Evolutionary conservation across 495 filamentous ascomycete species (phyloP).

Genomic region (Penicillium simplicissimum): DNA sequence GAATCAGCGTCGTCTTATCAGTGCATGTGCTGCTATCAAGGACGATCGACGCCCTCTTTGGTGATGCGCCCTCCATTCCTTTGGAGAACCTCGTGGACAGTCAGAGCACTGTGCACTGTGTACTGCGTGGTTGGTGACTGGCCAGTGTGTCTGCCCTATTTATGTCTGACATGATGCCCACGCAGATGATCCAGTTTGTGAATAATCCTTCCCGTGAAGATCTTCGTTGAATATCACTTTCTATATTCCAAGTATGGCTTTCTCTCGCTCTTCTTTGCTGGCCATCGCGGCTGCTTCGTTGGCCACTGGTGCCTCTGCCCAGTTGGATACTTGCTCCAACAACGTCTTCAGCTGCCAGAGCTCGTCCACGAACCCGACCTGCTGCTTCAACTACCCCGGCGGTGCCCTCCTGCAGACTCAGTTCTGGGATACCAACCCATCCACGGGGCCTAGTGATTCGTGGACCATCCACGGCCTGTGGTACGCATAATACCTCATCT

Average conservation of each 20-base stretch:
- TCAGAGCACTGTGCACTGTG: too few species aligned
- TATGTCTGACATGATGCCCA: not conserved
- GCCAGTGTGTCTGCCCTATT: not conserved
- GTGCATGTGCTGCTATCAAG: slow-evolving; percentile 35
- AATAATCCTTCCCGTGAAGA: not conserved
- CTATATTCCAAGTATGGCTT: slow-evolving; percentile 16
- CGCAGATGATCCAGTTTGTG: not conserved
- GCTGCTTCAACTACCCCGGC: slow-evolving; percentile 76
- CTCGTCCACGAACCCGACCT: slow-evolving; percentile 50
- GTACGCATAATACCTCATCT: slow-evolving; percentile 38
- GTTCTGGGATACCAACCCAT: slow-evolving; percentile 75
- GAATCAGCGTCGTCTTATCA: slow-evolving; percentile 40
- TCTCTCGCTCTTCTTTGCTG: slow-evolving; percentile 22
- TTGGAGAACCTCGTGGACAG: not conserved
- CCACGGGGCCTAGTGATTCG: slow-evolving; percentile 65
- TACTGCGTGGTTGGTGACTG: not conserved
- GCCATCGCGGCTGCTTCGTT: slow-evolving; percentile 29
- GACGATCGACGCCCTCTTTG: slow-evolving; percentile 14
- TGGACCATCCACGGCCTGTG: slow-evolving; percentile 87
- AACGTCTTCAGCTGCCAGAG: slow-evolving; percentile 42
- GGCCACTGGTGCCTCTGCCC: slow-evolving; percentile 25
- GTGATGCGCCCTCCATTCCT: slow-evolving; percentile 4
- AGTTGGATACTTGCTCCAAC: slow-evolving; percentile 30
- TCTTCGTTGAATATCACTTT: not conserved
- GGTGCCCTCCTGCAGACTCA: slow-evolving; percentile 75